These are phyloP conservation scores for Caryopteris hybrid DNA, from an alignment of 305 asterid genomes.

Conservation along the genomic window DNA sequence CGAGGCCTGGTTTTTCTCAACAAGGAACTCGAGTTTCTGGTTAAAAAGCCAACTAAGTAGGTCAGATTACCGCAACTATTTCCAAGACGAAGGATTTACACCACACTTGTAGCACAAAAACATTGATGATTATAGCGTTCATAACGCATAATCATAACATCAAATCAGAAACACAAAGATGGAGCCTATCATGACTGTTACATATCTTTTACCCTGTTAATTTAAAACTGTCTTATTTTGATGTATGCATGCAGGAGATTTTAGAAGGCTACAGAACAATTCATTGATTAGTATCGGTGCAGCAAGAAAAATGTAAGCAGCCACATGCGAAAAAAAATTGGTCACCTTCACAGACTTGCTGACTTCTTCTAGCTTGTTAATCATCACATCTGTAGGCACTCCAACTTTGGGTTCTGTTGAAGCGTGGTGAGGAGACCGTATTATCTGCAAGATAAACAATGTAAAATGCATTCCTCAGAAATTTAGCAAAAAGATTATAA, in stretches of 20 bases:
- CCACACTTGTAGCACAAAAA: not conserved
- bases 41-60: constrained; percentile 11
- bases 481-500: too few species aligned
- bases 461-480: not conserved
- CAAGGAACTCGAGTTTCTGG: constrained; percentile 63
- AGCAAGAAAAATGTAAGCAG: not conserved
- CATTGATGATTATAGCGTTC: not conserved
- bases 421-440: constrained; percentile 35
- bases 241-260: not conserved
- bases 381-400: constrained; percentile 46
- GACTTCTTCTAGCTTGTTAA: constrained; percentile 66
- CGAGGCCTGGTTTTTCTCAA: constrained; percentile 44
- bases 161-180: not conserved
- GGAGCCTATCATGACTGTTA: not conserved
- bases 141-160: not conserved
- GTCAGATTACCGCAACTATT: not conserved
- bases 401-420: constrained; percentile 34
- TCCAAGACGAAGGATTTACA: not conserved
- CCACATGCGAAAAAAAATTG: not conserved
- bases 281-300: not conserved
- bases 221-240: not conserved
- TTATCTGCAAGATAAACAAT: constrained; percentile 33
- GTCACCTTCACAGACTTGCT: constrained; percentile 60
- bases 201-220: not conserved
- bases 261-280: not conserved